Base-by-base conservation (phyloP, 2,329 filamentous ascomycete species). In the Sodiomyces alkalinus region DNA sequence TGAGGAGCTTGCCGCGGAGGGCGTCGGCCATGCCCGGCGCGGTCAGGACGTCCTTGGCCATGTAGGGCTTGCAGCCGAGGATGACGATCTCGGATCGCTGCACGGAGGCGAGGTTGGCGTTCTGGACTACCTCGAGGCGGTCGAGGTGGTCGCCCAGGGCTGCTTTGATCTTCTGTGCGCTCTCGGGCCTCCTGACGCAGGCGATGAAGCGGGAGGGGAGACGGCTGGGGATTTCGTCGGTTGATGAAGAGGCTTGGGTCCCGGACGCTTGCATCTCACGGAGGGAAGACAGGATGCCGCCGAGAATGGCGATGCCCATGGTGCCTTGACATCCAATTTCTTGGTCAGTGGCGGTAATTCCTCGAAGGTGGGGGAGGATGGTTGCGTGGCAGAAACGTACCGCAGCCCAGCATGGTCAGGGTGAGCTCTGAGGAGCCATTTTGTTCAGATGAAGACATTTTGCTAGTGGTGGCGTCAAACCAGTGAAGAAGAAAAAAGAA, bases 261-360 rank as follows among this genome's bases (percentile, higher is more conserved):
- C n/a, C n/a, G n/a, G n/a, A n/a, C n/a, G n/a, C 56, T 30, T 59
- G 59, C 48, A 64, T 55, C 39, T 36, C 63, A 21, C 59, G 57
- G 24, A 90, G 64, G 8, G 79, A 80, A 34, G 70, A 62, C 6
- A 43, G 20, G 2, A 49, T 13, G 11, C 37, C 36, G 17, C 41
- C 41, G 14, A 51, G 39, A 17, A 48, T 46, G 1, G 44, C 41
- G 9, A 31, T 44, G n/a, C 47, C 49, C 4, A 51, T 41, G 24
- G 50, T 51, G 9, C 48, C 48, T 51, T 6, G 13, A 0, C 5
- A 25, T 16, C n/a, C 5, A 20, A n/a, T n/a, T n/a, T n/a, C n/a
- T 4, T 5, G 0, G 10, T 19, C n/a, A 26, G 28, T 17, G 17
- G 21, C 19, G 16, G 3, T 7, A 14, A 2, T n/a, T 16, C 3